phyloP scores from a whole-genome alignment of 140 eudicot species.

The Oenanthe javanica region DNA sequence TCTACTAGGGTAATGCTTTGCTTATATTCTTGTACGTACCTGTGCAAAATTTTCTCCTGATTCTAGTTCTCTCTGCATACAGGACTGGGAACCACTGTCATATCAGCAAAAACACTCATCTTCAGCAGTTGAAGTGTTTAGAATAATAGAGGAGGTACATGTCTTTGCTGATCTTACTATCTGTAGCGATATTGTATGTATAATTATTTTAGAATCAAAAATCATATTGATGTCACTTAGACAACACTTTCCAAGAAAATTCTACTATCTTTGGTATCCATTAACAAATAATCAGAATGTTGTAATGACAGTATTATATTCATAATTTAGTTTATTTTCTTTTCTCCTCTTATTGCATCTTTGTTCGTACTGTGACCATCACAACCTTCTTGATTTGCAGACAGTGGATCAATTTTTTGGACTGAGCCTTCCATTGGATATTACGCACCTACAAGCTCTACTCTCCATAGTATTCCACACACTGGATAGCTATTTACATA shows the following conservation, averaged over 20 bases:
- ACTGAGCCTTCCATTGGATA: slow-evolving; percentile 80
- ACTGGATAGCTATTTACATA: slow-evolving; percentile 61
- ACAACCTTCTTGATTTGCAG: slow-evolving; percentile 39
- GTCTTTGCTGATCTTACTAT: not conserved
- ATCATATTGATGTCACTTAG: not conserved
- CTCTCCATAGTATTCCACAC: slow-evolving; percentile 79
- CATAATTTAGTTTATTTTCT: slow-evolving; percentile 1
- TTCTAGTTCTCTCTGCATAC: slow-evolving; percentile 13
- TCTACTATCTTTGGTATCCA: not conserved
- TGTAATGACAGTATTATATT: not conserved
- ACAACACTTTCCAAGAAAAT: not conserved
- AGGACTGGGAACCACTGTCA: slow-evolving; percentile 96
- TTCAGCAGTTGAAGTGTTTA: slow-evolving; percentile 88
- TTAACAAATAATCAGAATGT: not conserved
- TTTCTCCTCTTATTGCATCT: slow-evolving; percentile 10
- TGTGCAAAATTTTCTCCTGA: not conserved
- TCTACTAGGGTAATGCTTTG: not conserved
- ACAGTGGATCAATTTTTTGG: slow-evolving; percentile 80
- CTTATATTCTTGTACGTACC: not conserved
- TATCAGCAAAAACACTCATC: slow-evolving; percentile 81
- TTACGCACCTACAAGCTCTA: slow-evolving; percentile 85
- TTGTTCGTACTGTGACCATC: not conserved
- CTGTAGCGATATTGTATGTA: not conserved
- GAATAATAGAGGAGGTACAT: slow-evolving; percentile 90
- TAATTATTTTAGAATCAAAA: not conserved